phyloP scores from a whole-genome alignment of 1,139 yeast genomes.

The Blastobotrys persicus region DNA sequence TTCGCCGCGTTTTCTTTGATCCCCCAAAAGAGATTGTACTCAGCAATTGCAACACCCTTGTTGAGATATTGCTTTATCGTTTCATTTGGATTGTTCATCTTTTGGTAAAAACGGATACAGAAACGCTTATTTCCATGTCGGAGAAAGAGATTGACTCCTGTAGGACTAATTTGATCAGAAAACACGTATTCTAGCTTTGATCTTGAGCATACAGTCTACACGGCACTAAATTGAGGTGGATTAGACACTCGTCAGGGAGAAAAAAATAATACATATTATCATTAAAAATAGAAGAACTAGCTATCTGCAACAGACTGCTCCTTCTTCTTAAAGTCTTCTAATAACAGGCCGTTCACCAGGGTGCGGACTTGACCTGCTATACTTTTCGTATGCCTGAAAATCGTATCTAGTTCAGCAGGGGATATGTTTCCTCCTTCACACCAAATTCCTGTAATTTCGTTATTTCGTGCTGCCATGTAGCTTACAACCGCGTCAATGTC shows the following conservation, averaged over 20 bases:
- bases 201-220: too few relatives aligned
- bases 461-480: conserved; percentile 53
- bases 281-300: neutral
- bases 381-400: conserved; percentile 22
- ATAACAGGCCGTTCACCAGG: conserved; percentile 29
- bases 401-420: conserved; percentile 20
- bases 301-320: neutral
- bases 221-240: too few relatives aligned
- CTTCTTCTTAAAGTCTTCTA: conserved; percentile 22
- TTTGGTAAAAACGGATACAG: neutral
- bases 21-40: neutral
- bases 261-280: conserved; percentile 3
- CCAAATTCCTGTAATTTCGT: conserved; percentile 58
- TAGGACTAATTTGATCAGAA: neutral
- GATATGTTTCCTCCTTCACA: conserved; percentile 30
- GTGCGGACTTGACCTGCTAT: conserved; percentile 26
- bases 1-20: neutral
- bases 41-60: neutral
- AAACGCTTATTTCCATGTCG: neutral
- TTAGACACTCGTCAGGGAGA: neutral
- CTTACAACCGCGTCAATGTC: conserved; percentile 46
- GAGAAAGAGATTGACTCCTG: neutral
- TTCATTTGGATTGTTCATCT: neutral
- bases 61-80: neutral
- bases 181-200: too few relatives aligned